Evolutionary conservation across 1,284 basidiomycete genomes (phyloP), one percentile per base, ranked within the genome.

Genomic region (Pseudozyma pruni): DNA sequence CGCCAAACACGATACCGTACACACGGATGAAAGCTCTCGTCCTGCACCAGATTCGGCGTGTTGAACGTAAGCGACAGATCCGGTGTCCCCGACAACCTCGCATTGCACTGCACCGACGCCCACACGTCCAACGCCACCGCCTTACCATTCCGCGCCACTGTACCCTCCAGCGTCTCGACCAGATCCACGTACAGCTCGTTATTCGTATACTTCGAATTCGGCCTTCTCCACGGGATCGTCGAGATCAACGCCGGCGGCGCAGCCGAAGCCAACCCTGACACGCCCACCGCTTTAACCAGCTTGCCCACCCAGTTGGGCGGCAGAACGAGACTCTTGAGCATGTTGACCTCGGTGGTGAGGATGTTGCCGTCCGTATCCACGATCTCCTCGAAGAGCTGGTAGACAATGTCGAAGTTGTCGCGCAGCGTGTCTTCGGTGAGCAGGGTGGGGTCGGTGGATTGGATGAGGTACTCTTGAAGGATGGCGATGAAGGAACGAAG

Each of bases 1-100:
- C 43, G 33, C 91, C 92, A 96, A 50, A 89, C 89, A 74, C 88
- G 88, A 47, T 93, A 85, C 32, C 89, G 87, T 47, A 97, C 89
- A 81, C 93, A 97, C 29, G 92, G 89, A 81, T 98, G 94, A 81
- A 96, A 95, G 1, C 91, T 88, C 67, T 89, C 90, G 70, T 95
- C 91, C 3, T 86, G 84, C 66, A 97, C 84, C 33, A 89, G 86
- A 63, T 88, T 87, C 0, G 91, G 86, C 31, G 54, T 31, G 38
- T 59, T 69, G 29, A 81, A 67, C 7, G 47, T 50, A 14, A 81
- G 38, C 19, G 47, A 46, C 22, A 81, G 43, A 41, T 76, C 76
- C 1, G 79, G 79, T n/a, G 59, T 72, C 7, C 78, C 79, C 43
- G 91, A 58, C 8, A 81, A 42, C 27, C 61, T 37, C 35, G 78